Base-by-base conservation (phyloP, 345 rosid genomes). In the Populus alba region DNA sequence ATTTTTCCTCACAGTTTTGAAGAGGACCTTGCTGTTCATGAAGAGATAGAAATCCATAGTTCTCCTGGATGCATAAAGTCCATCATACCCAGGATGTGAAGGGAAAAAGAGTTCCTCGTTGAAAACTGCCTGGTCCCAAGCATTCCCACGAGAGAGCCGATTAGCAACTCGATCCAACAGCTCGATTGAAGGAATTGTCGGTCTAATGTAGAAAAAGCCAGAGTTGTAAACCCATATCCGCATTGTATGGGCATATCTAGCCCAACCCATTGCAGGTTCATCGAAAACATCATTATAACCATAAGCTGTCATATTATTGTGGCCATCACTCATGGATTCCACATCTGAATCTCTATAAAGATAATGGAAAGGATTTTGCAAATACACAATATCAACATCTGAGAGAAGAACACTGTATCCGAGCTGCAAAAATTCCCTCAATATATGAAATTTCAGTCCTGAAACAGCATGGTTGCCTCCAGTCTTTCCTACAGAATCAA, bases 41-140 rank as follows among this genome's bases (percentile, higher is more conserved):
- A 81, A 81, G 66, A 77, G 81, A 51, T 77, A 81, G 35, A 77
- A 13, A 63, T 81, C 84, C 84, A 77, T 81, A 39, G 84, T 81
- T 78, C 84, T 81, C 59, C 75, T 73, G 9, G 84, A 74, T 38
- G 84, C 84, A 70, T 77, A 66, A 38, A 81, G 78, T 27, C 84
- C 84, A 22, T 69, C 66, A 47, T 73, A 78, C 5, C 76, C 75
- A 59, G 81, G 78, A 63, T 65, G 81, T 4, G 84, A 81, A 59
- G 78, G 84, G 81, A 20, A 81, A 78, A 78, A 77, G 67, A 81
- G 84, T 65, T 81, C 84, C 78, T 81, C 84, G 29, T 81, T 81
- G 68, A 81, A 81, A 49, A 81, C 81, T 47, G 84, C 84, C 72
- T 81, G 84, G 41, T 81, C 84, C 81, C 84, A 81, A 15, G 78